These are phyloP conservation scores for Eucalyptus regnans DNA, from an alignment of 345 rosid genomes.

Conservation along the genomic window DNA sequence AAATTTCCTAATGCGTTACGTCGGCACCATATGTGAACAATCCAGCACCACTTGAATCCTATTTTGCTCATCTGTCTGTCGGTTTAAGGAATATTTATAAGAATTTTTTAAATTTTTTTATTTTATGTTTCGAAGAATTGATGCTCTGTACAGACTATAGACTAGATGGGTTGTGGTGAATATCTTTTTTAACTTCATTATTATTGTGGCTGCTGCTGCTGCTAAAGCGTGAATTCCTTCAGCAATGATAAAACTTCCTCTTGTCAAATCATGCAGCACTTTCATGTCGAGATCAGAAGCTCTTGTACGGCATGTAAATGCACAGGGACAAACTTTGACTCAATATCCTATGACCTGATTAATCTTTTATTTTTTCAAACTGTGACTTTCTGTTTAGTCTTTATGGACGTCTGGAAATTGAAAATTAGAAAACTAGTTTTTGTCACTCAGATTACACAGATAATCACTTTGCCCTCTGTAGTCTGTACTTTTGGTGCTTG, in stretches of 20 bases:
- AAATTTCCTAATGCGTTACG: not conserved
- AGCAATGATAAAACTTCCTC: not conserved
- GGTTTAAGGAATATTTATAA: not conserved
- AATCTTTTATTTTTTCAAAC: not conserved
- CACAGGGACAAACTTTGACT: not conserved
- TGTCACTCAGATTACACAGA: not conserved
- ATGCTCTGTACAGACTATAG: not conserved
- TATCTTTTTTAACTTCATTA: not conserved
- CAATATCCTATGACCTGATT: no score
- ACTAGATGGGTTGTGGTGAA: not conserved
- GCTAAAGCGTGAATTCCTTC: not conserved
- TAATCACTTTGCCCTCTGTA: not conserved
- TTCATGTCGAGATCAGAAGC: not conserved
- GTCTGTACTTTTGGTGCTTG: not conserved
- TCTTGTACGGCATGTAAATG: not conserved
- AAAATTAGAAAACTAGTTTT: not conserved
- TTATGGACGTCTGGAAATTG: not conserved
- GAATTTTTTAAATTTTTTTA: fast-evolving
- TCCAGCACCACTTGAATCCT: not conserved
- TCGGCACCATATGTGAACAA: not conserved
- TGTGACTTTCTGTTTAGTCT: not conserved
- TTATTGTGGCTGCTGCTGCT: not conserved
- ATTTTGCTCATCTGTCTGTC: not conserved
- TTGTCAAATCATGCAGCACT: not conserved
- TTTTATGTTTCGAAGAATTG: not conserved